Base-by-base conservation (phyloP, 352 stramenopile genomes). In the Phytophthora syringae region DNA sequence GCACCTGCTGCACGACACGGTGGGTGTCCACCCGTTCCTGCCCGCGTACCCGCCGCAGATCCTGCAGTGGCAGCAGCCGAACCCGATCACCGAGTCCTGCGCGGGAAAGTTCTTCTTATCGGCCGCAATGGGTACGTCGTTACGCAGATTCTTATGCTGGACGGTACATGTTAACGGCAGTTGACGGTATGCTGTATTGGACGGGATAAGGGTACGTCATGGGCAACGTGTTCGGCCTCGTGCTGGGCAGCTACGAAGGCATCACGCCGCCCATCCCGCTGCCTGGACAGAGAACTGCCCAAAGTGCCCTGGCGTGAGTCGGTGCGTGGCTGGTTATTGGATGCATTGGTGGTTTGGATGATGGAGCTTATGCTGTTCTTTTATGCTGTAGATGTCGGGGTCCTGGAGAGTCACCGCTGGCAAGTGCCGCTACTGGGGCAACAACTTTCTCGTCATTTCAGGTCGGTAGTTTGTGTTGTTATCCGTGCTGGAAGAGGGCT, bases 381-480 rank as follows among this genome's bases (percentile, higher is more conserved):
- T 5, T 52, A 5, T 12, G n/a, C 39, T 43, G 37, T n/a, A 89
- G 79, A 82, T 92, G 80, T 63, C 65, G 21, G 83, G 74, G 7
- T 86, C 86, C 13, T 90, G 84, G 78, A 74, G 84, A 40, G 69
- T 90, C 28, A 95, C 86, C 15, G 61, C 66, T 15, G 83, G 84
- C 65, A 95, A 95, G 54, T 92, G 86, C 62, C 71, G 81, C 43
- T 95, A 92, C 63, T 95, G 86, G 86, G 81, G 84, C 49, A 93
- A 93, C 67, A 95, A 95, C 51, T 95, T 95, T 60, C 76, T 95
- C 43, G 77, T 95, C 47, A 93, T 95, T 67, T 95, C 86, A 6
- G 77, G 84, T 93, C n/a, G n/a, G n/a, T n/a, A n/a, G n/a, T n/a
- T n/a, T n/a, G n/a, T n/a, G n/a, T n/a, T n/a, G n/a, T n/a, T n/a